Base-by-base conservation (phyloP, 1,139 yeast genomes). In the Scheffersomyces insectosa region DNA sequence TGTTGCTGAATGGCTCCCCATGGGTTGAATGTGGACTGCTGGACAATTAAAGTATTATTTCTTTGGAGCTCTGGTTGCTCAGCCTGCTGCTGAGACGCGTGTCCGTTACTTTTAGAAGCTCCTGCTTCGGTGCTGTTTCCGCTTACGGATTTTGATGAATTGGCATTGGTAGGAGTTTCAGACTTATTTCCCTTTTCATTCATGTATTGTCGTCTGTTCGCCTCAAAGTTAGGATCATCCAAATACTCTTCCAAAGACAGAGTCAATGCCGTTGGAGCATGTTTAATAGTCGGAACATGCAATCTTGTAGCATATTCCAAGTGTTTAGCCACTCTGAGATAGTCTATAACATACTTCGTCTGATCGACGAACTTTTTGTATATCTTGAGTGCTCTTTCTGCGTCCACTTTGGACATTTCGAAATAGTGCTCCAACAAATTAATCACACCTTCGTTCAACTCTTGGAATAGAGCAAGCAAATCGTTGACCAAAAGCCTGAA, bases 201-300 rank as follows among this genome's bases (percentile, higher is more conserved):
- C 50, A 89, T 63, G 57, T 86, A 89, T 57, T 88, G 95, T 48
- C 82, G 72, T 63, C 96, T 80, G 60, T 88, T 89, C 8, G 70
- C 67, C 56, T 88, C 96, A 63, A 88, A 88, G 57, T 85, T 86
- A n/a, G 88, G 88, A 61, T 87, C 96, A 57, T 83, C 79, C 55
- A 93, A 70, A 63, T 93, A 95, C 54, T 91, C 97, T 59, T 89
- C 95, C 44, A 93, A 75, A 11, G 95, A 85, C 34, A 84, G 77
- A 7, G 96, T 87, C 55, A 93, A 76, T 25, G 96, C 95, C 2
- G 97, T 91, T 11, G 98, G 98, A 0, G 98, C 97, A 65, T 93
- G 99, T 62, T 89, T 89, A 48, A 93, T 91, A 11, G 96, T 91
- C 25, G 99, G 99, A 28, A 93, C 96, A 59, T 87, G 90, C 48